Conservation (phyloP, 2,329 filamentous ascomycete genomes). For the Arachnomyces sp. region DNA sequence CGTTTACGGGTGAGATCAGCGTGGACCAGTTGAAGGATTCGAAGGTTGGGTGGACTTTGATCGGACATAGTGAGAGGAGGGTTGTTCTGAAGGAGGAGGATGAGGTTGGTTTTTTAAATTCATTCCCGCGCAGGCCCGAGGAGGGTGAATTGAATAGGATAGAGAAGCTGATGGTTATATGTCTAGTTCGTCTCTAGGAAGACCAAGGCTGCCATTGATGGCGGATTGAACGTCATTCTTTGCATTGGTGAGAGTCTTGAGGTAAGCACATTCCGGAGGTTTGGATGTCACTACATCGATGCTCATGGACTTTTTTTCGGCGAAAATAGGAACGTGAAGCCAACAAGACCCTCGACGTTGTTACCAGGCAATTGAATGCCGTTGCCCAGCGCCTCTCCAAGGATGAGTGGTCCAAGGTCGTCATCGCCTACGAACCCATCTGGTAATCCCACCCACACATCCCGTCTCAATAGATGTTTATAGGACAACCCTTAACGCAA, state of each 20-base stretch:
- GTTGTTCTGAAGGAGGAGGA: slow-evolving; percentile 83
- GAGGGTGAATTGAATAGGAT: too few species aligned
- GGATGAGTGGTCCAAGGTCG: slow-evolving; percentile 86
- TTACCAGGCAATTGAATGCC: slow-evolving; percentile 72
- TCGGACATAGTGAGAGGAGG: slow-evolving; percentile 92
- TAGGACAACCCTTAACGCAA: slow-evolving; percentile 5
- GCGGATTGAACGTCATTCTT: slow-evolving; percentile 84
- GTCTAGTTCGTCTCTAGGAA: slow-evolving; percentile 71
- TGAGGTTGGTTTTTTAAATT: slow-evolving; percentile 42
- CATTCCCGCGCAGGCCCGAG: background rate
- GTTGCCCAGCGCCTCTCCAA: slow-evolving; percentile 59
- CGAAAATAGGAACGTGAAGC: slow-evolving; percentile 69
- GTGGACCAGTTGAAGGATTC: slow-evolving; percentile 84
- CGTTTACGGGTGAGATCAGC: slow-evolving; percentile 94
- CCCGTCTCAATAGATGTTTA: background rate
- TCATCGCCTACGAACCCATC: slow-evolving; percentile 98
- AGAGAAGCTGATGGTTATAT: slow-evolving; percentile 4
- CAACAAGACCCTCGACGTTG: slow-evolving; percentile 67
- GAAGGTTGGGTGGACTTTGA: slow-evolving; percentile 80
- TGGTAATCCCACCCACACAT: slow-evolving; percentile 59
- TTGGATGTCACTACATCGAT: slow-evolving; percentile 7
- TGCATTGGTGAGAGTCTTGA: slow-evolving; percentile 95
- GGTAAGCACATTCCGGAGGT: slow-evolving; percentile 33
- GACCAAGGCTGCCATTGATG: slow-evolving; percentile 86
- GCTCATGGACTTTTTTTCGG: background rate